Evolutionary conservation across 2,329 filamentous ascomycete genomes (phyloP), one percentile per base, ranked within the genome.

Genomic region (Xylaria sp.): DNA sequence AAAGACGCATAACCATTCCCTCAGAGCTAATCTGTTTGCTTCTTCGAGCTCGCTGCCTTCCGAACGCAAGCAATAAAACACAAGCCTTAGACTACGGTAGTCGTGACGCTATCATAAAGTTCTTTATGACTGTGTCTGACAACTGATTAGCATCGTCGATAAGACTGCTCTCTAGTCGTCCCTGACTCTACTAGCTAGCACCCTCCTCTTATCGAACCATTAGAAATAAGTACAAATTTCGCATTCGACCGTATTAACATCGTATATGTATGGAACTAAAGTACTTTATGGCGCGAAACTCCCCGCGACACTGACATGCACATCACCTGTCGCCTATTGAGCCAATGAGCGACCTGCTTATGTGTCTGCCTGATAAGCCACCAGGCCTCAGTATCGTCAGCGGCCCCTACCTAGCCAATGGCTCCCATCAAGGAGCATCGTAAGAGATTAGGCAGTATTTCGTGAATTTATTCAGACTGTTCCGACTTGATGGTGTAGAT

Each of bases 291-390:
- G 25, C 9, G 20, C 13, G 10, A 4, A 44, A 39, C 10, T 44
- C 13, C 23, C 23, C 34, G 15, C 15, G 41, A 37, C 20, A 37
- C 56, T 13, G 32, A 55, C 41, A 61, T 44, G 37, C 20, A 50
- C 39, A 9, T 64, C 32, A 50, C 39, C 39, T 41, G 2, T 46
- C 3, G 28, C 57, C 18, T 25, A 37, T 34, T 25, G 66, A 62
- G 59, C 79, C 79, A 80, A 78, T 78, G 66, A 76, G 18, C 64
- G 68, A 46, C 28, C 34, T 25, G 70, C 10, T 71, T 78, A 80
- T 79, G 63, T 72, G 69, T 77, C 77, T 80, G 78, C 79, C 79
- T 80, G 61, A 56, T 71, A 72, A 65, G 65, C 70, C 66, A 64
- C 66, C 57, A 66, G 54, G 20, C 32, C 41, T 39, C 50, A 37